phyloP scores from a whole-genome alignment of 805 yeast species.

The Cyberlindnera mississippiensis region DNA sequence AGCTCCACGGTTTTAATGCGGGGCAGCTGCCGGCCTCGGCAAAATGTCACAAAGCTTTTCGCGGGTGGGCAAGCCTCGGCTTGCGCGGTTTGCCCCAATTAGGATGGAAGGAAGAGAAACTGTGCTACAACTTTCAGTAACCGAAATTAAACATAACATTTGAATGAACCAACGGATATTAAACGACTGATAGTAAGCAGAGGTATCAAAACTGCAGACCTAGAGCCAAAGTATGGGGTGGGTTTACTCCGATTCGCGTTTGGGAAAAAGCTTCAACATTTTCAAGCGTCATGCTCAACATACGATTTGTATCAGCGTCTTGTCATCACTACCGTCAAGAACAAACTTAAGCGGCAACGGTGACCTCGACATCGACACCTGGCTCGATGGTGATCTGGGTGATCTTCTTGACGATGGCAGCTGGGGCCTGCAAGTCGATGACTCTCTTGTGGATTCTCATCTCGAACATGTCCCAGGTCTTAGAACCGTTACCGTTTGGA shows the following conservation, averaged over 20 bases:
- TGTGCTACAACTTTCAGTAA: too few species aligned
- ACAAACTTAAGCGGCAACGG: conserved; percentile 69
- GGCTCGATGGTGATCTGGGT: conserved; percentile 98
- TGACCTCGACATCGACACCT: conserved; percentile 97
- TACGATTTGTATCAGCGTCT: background rate
- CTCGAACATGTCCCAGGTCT: conserved; percentile 99
- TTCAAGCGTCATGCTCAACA: conserved; percentile 10
- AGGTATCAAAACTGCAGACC: conserved; percentile 31
- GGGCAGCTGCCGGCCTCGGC: background rate
- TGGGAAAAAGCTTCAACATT: conserved; percentile 17
- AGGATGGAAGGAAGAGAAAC: too few species aligned
- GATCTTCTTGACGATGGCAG: conserved; percentile 87
- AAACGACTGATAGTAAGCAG: conserved; percentile 30
- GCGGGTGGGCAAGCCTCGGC: too few species aligned
- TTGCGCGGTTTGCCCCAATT: too few species aligned
- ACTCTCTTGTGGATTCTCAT: conserved; percentile 99
- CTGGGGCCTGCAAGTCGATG: conserved; percentile 97
- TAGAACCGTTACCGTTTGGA: conserved; percentile 99
- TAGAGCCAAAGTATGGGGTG: conserved; percentile 23
- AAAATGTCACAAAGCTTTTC: background rate
- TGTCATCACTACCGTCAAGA: background rate
- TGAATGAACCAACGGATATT: conserved; percentile 22
- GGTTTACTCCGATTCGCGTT: conserved; percentile 15
- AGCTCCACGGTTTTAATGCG: background rate
- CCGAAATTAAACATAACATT: conserved; percentile 6